Evolutionary conservation across 2,329 filamentous ascomycete genomes (phyloP), one percentile per base, ranked within the genome.

Genomic region (Venturia aucupariae): DNA sequence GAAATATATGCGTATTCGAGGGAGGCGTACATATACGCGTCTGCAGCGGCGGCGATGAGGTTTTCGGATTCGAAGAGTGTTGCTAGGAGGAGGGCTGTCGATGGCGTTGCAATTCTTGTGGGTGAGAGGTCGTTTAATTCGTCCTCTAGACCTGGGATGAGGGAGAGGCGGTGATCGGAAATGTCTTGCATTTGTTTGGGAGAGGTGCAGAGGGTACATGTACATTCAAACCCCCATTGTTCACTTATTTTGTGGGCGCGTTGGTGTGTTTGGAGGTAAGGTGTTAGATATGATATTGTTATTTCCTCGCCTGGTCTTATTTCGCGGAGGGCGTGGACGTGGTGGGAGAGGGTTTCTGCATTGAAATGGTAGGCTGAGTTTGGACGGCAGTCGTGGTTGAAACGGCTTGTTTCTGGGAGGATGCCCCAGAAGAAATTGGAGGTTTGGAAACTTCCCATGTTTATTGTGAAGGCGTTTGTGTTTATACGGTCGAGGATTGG

Each of bases 321-420:
- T 42, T 75, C 73, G 19, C 73, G 68, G 0, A 75, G 72, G 1
- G 76, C 75, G 38, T 73, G 70, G 13, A 77, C 72, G 15, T 72
- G 72, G 39, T 78, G 76, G 13, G 71, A 69, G 32, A 79, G 69
- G 0, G 73, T 75, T 4, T 65, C 65, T 8, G 71, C 68, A 63
- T 77, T 73, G 61, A 76, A 75, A 59, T 74, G 73, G 67, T 76
- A 77, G 15, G 70, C 72, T 48, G 71, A 73, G 67, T 77, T 78
- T 27, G 76, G 76, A n/a, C 72, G 71, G 65, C 77, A 78, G 64
- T 75, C 76, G 66, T 79, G 77, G 65, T 79, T 79, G 64, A 78
- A 70, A 2, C 76, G 70, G 41, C 32, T 38, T 51, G 65, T 48
- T 55, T 66, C 65, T 48, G 65, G 65, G 19, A 65, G 19, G 13